Evolutionary conservation across 192 early-diverging fungal genomes (phyloP), one percentile per base, ranked within the genome.

Genomic region (Coemansia sp.): DNA sequence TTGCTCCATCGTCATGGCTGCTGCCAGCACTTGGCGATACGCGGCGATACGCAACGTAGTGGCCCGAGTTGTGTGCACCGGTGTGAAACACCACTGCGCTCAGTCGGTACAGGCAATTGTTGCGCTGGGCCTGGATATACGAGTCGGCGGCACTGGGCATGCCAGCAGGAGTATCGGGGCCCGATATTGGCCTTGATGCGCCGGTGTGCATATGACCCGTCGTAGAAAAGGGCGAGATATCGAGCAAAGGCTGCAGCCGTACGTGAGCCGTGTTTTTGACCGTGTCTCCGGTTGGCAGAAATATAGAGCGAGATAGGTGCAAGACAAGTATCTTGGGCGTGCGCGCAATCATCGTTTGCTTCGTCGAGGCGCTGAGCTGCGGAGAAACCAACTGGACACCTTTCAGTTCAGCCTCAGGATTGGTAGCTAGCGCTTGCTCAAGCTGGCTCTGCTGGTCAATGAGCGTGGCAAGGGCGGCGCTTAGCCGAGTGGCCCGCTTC

Each of bases 1-100:
- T 25, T 11, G 60, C 36, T 5, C 19, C 14, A 4, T 35, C 54
- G 6, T 39, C 54, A 14, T 11, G 41, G 83, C 81, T 20, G 1
- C 8, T 22, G 6, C 59, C 27, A 9, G 38, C 27, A 42, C 17
- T 42, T 15, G 53, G 32, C 9, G 51, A 22, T 3, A 89, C 86
- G 3, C 89, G 74, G 22, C 96, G 86, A 71, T 95, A 96, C 0
- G 94, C 90, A 29, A 93, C 86, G 86, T 94, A 98, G 62, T 98
- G 96, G 7, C 96, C 96, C 3, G 86, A 90, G 40, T 96, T 86
- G 74, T 98, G 96, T 1, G 75, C 80, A 6, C 96, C 96, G 25
- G 87, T 80, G 68, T 98, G 96, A 2, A 95, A 83, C 24, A 98
- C 89, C 5, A 95, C 90, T 10, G 94, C 86, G 31, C 75, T 84